Percentiles rank a stretch among this genome's conserved stretches.
phyloP scores from a whole-genome alignment of 768 basidiomycete genomes.

The Suillus spraguei region DNA sequence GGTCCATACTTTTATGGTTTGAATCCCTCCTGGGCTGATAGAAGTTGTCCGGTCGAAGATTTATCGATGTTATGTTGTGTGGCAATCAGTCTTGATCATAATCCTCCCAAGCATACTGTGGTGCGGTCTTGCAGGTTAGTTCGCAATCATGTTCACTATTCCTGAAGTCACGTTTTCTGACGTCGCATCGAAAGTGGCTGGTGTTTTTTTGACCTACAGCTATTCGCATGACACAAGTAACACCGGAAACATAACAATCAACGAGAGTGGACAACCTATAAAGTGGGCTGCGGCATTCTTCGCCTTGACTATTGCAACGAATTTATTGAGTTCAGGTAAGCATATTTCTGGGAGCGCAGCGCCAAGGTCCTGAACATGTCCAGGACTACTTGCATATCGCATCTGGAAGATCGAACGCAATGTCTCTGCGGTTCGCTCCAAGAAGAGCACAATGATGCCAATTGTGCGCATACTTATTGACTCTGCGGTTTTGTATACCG shows the following conservation, averaged over 20 bases:
- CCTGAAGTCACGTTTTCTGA: background rate
- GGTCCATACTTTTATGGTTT: background rate
- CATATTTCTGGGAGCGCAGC: background rate
- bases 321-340: background rate
- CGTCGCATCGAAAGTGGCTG: background rate
- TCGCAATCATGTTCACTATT: too few relatives aligned
- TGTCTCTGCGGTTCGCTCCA: background rate
- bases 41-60: background rate
- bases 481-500: too few relatives aligned
- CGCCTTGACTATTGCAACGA: background rate
- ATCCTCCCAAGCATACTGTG: background rate
- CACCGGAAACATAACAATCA: background rate
- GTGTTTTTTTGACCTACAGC: background rate
- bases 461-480: background rate
- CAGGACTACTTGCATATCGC: background rate
- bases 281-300: background rate
- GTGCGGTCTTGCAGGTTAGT: slow-evolving; percentile 9
- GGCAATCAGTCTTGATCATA: background rate
- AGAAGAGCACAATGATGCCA: background rate
- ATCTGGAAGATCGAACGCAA: background rate
- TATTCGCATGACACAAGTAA: background rate
- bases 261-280: background rate
- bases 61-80: background rate
- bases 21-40: background rate
- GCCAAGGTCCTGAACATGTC: background rate